phyloP scores from a whole-genome alignment of 257 asterid species.

The Euphrasia confusa region DNA sequence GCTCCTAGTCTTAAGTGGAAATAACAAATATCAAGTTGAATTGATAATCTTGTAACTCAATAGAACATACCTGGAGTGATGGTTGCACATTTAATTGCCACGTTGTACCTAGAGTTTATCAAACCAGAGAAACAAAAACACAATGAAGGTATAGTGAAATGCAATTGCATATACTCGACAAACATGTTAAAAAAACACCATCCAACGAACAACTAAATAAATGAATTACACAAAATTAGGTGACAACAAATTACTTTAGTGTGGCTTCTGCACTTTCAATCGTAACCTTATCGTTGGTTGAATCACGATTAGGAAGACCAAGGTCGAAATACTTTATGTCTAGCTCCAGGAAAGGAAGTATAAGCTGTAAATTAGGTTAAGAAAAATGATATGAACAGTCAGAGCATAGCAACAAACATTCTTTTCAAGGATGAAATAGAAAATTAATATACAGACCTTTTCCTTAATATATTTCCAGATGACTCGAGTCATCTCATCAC shows the following conservation, averaged over 20 bases:
- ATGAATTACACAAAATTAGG: slow-evolving; percentile 7
- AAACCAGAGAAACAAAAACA: slow-evolving; percentile 9
- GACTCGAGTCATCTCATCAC: slow-evolving; percentile 68
- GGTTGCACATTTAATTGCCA: slow-evolving; percentile 86
- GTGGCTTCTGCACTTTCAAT: slow-evolving; percentile 79
- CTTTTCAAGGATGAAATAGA: background rate
- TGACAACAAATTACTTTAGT: slow-evolving; percentile 37
- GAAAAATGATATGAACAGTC: background rate
- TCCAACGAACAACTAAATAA: background rate
- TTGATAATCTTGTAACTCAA: slow-evolving; percentile 16
- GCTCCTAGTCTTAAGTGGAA: slow-evolving; percentile 11
- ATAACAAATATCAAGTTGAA: background rate
- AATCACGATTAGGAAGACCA: slow-evolving; percentile 66
- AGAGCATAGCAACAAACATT: background rate
- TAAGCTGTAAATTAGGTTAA: slow-evolving; percentile 40
- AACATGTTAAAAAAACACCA: too few species aligned
- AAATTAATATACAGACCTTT: slow-evolving; percentile 30
- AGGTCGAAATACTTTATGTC: slow-evolving; percentile 73
- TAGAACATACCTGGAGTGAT: slow-evolving; percentile 66
- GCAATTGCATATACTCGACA: too few species aligned
- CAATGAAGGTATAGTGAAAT: too few species aligned
- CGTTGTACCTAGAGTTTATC: slow-evolving; percentile 57
- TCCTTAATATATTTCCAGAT: slow-evolving; percentile 55
- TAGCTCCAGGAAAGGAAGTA: slow-evolving; percentile 64
- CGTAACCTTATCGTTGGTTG: slow-evolving; percentile 57